Evolutionary conservation across 371 early-diverging fungal genomes (phyloP), one percentile per base, ranked within the genome.

Genomic region (Mortierella sp.): DNA sequence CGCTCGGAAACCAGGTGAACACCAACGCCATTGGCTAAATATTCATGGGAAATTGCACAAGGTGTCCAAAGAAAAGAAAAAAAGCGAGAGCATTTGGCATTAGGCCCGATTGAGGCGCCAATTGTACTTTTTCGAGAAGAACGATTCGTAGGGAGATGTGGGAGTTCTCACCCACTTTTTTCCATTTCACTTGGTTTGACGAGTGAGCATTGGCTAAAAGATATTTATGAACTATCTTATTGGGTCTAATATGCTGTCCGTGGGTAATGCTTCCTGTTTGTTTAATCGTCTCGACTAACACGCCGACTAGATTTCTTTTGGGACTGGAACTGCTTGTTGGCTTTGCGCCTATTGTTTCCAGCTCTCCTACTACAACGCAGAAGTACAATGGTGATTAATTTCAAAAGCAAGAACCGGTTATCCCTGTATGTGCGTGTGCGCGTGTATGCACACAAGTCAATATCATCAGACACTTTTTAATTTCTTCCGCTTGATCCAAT

Each of bases 301-400:
- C 86, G 88, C 28, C 92, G 81, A 66, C 69, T 76, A 1, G 88
- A 69, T 68, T 92, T 92, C 69, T 85, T 84, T 57, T 86, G 74
- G 3, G 91, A 88, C 41, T 82, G 86, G 58, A 84, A 77, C 77
- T 86, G 87, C 76, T 93, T 93, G 62, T 63, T 75, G 50, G 77
- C 83, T 61, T 78, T 87, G 55, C 84, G 73, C 33, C 88, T 69
- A 32, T 87, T 86, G 76, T 86, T 85, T 36, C 86, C 91, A 5
- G 83, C 84, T 60, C 67, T 75, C 63, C 87, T 84, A 41, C 90
- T 88, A 70, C 13, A 19, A 43, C 8, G 38, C 28, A 69, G 19
- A 55, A 22, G 9, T 33, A 38, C 48, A 43, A 10, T 43, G 43
- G 43, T 10, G 7, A 15, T n/a, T 45, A 8, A 33, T 50, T 50